These are phyloP conservation scores for Rhododendron vialii DNA, from an alignment of 148 eudicot genomes.

Conservation along the genomic window DNA sequence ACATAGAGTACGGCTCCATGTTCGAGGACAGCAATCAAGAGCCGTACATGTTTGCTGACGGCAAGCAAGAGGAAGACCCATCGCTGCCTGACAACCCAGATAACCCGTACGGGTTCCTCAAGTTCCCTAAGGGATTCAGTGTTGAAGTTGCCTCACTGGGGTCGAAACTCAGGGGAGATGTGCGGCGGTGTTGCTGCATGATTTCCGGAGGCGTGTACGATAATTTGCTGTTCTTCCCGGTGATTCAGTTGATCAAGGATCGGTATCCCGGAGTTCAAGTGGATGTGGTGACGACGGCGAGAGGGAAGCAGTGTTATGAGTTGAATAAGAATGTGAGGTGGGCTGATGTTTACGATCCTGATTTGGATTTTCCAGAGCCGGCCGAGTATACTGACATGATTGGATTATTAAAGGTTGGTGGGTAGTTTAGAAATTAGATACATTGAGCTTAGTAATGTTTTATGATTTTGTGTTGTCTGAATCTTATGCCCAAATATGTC, in stretches of 20 bases:
- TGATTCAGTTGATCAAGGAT: slow-evolving; percentile 75
- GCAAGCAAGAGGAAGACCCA: slow-evolving; percentile 87
- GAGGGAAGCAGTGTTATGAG: slow-evolving; percentile 87
- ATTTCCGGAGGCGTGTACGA: slow-evolving; percentile 90
- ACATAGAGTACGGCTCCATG: slow-evolving; percentile 53
- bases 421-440: neutral
- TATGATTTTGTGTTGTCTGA: neutral
- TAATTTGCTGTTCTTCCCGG: slow-evolving; percentile 79
- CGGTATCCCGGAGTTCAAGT: slow-evolving; percentile 87
- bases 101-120: slow-evolving; percentile 75
- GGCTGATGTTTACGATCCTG: slow-evolving; percentile 70
- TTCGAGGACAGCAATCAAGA: slow-evolving; percentile 71
- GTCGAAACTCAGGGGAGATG: slow-evolving; percentile 78
- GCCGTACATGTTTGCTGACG: slow-evolving; percentile 26
- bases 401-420: slow-evolving; percentile 73
- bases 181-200: slow-evolving; percentile 78
- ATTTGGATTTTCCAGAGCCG: slow-evolving; percentile 72
- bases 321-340: slow-evolving; percentile 92
- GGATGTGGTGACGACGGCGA: slow-evolving; percentile 54
- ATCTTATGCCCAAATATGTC: neutral
- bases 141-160: slow-evolving; percentile 83
- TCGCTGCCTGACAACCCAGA: slow-evolving; percentile 67
- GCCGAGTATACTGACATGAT: slow-evolving; percentile 74
- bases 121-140: slow-evolving; percentile 67
- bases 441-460: neutral